Evolutionary conservation across 2,329 filamentous ascomycete genomes (phyloP).

Genomic region (Penicillium concentricum): DNA sequence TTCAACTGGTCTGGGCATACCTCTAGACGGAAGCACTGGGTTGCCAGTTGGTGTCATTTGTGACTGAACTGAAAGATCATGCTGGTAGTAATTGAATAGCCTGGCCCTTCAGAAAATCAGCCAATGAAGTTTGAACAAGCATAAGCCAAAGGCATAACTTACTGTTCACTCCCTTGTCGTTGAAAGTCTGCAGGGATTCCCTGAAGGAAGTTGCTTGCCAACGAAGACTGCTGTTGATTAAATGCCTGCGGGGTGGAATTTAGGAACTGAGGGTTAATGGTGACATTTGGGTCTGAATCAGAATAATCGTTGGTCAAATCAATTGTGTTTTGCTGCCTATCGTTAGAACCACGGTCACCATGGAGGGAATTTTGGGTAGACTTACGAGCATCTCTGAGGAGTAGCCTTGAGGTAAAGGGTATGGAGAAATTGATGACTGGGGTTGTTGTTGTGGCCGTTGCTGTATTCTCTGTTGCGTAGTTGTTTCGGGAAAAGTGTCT

Average conservation of each 20-base stretch:
- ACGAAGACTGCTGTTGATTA: constrained; percentile 21
- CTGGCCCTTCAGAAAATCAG: constrained; percentile 6
- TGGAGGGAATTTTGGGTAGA: not conserved
- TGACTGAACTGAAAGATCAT: constrained; percentile 27
- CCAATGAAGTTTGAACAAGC: not conserved
- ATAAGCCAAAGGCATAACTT: constrained; percentile 2
- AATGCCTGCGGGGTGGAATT: constrained; percentile 25
- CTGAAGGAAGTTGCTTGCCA: constrained; percentile 31
- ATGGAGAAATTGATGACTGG: constrained; percentile 26
- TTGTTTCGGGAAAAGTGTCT: constrained; percentile 30
- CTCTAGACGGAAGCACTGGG: not conserved
- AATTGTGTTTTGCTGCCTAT: constrained; percentile 25
- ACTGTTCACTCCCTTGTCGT: constrained; percentile 29
- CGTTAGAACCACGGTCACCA: constrained; percentile 12
- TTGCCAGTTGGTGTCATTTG: constrained; percentile 10
- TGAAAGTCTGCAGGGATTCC: constrained; percentile 29
- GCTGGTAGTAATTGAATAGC: constrained; percentile 29
- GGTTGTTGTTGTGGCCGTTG: constrained; percentile 19
- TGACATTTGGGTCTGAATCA: constrained; percentile 24
- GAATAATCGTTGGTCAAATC: constrained; percentile 34
- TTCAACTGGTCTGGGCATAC: not conserved
- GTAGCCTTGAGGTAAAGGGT: constrained; percentile 28
- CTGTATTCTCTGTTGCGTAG: constrained; percentile 17
- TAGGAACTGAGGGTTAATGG: constrained; percentile 43
- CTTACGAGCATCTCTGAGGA: constrained; percentile 28